Evolutionary conservation across 2,329 filamentous ascomycete species (phyloP).

Genomic region (Penicillium sp.): DNA sequence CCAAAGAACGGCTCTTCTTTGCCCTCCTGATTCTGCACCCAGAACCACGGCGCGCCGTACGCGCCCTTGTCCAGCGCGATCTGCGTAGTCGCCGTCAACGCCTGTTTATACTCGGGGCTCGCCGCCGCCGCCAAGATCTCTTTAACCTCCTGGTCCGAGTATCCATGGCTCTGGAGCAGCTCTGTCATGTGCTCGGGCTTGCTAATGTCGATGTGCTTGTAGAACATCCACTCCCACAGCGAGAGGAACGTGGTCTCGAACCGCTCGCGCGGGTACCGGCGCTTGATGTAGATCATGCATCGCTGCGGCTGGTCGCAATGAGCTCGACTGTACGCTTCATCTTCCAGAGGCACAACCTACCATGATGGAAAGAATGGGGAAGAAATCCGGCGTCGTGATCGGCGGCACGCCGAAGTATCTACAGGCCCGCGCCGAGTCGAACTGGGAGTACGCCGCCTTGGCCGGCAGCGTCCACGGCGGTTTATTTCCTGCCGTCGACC

Average conservation of each 20-base stretch:
- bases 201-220: conserved; percentile 58
- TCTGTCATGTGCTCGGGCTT: conserved; percentile 54
- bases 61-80: conserved; percentile 63
- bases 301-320: conserved; percentile 57
- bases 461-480: conserved; percentile 70
- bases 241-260: conserved; percentile 56
- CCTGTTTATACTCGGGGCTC: conserved; percentile 52
- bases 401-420: conserved; percentile 49
- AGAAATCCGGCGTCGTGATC: conserved; percentile 44
- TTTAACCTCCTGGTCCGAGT: conserved; percentile 47
- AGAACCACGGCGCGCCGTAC: conserved; percentile 75
- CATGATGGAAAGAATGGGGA: conserved; percentile 55
- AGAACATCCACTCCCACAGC: conserved; percentile 63
- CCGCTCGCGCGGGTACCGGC: conserved; percentile 47
- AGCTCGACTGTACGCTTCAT: too few species aligned
- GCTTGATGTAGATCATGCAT: conserved; percentile 64
- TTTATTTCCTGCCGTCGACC: conserved; percentile 68
- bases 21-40: conserved; percentile 56
- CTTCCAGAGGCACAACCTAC: conserved; percentile 35
- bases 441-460: conserved; percentile 60
- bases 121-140: conserved; percentile 55
- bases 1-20: conserved; percentile 70
- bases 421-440: conserved; percentile 51
- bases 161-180: conserved; percentile 32
- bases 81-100: conserved; percentile 59